Evolutionary conservation across 1,284 basidiomycete species (phyloP).

Genomic region (Ganoderma meredithae): DNA sequence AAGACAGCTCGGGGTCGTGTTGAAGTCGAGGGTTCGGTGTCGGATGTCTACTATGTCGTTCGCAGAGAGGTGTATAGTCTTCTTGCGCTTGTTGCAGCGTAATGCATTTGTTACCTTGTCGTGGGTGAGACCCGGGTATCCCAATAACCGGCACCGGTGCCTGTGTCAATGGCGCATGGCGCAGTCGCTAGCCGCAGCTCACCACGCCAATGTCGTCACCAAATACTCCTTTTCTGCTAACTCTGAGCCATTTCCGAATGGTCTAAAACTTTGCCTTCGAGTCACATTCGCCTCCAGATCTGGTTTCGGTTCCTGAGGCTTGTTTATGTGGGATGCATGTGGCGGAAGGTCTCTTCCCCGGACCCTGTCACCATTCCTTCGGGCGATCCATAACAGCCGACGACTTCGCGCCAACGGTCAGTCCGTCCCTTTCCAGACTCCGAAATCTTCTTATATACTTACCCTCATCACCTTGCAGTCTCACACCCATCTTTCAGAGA

Average conservation of each 20-base stretch:
- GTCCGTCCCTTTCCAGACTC: neutral
- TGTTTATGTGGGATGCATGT: neutral
- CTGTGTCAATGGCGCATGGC: no score
- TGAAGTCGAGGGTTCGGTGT: conserved; percentile 88
- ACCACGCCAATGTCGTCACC: neutral
- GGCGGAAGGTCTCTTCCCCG: neutral
- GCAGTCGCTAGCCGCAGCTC: no score
- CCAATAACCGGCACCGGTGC: neutral
- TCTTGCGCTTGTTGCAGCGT: conserved; percentile 86
- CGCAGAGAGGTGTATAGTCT: conserved; percentile 88
- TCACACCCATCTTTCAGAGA: neutral
- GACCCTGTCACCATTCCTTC: neutral
- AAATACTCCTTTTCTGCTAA: neutral
- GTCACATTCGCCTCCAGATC: no score
- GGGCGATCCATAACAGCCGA: neutral
- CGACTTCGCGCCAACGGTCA: neutral
- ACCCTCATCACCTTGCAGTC: neutral
- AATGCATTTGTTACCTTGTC: conserved; percentile 16
- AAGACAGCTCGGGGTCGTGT: conserved; percentile 87
- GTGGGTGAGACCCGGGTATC: neutral
- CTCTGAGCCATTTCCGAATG: neutral
- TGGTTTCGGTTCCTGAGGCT: neutral
- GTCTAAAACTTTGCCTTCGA: no score
- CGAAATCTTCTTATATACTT: neutral
- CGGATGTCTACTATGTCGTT: conserved; percentile 89